phyloP scores from a whole-genome alignment of 805 yeast species.

The Yarrowia phangngaensis region DNA sequence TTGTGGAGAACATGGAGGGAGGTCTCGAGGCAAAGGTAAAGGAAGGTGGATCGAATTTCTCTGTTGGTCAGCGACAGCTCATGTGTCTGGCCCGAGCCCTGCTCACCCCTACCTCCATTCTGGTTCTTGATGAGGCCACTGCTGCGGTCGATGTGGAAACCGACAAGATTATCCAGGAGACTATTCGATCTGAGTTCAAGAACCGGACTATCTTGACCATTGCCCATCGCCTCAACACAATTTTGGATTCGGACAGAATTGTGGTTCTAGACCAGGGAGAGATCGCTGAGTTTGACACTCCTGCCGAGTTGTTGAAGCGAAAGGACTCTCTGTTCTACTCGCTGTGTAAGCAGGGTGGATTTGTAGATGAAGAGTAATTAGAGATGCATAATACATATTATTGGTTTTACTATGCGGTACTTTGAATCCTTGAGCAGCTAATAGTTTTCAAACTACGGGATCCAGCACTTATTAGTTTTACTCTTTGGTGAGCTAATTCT shows the following conservation, averaged over 20 bases:
- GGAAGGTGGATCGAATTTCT: constrained; percentile 82
- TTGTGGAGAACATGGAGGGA: constrained; percentile 47
- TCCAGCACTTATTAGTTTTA: no score
- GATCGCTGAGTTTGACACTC: constrained; percentile 74
- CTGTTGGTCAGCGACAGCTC: constrained; percentile 85
- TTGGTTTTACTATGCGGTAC: no score
- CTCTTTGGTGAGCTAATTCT: no score
- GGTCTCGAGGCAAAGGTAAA: constrained; percentile 55
- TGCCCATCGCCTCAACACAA: constrained; percentile 85
- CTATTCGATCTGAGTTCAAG: constrained; percentile 67
- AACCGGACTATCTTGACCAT: constrained; percentile 80
- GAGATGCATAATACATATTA: no score
- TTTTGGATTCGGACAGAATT: constrained; percentile 77
- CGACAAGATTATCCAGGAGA: constrained; percentile 72
- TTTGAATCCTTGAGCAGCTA: no score
- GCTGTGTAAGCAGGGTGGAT: constrained; percentile 72
- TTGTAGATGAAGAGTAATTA: constrained; percentile 43
- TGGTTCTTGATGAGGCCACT: constrained; percentile 84
- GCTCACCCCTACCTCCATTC: constrained; percentile 66
- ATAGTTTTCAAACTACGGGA: no score
- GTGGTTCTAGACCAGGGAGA: constrained; percentile 71
- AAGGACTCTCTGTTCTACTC: constrained; percentile 67
- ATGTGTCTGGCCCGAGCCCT: constrained; percentile 81
- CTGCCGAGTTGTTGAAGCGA: constrained; percentile 58
- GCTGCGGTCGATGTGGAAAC: constrained; percentile 89